Conservation (phyloP, 2,329 filamentous ascomycete species). For the Fusarium dlaminii region DNA sequence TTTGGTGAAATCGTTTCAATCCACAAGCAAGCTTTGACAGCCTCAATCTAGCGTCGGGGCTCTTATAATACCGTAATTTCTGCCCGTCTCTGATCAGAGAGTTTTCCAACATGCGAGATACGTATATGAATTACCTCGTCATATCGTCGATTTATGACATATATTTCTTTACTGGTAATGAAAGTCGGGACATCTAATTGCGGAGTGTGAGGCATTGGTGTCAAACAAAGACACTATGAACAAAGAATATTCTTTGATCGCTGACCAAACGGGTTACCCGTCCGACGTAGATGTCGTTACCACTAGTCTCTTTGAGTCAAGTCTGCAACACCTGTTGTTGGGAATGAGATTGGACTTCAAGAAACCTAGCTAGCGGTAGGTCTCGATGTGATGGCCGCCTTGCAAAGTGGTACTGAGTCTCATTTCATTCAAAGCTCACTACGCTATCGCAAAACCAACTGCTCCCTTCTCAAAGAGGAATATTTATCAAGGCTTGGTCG, state of each 20-base stretch:
- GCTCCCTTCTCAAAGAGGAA: too few relatives aligned
- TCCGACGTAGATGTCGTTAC: rapidly evolving
- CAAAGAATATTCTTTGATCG: not conserved
- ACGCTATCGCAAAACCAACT: too few relatives aligned
- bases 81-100: not conserved
- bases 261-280: rapidly evolving
- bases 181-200: rapidly evolving
- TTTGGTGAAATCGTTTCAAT: too few relatives aligned
- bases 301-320: rapidly evolving
- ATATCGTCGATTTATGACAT: not conserved
- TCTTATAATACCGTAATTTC: not conserved
- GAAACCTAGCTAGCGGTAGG: rapidly evolving
- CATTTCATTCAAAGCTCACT: too few relatives aligned
- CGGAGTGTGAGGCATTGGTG: not conserved
- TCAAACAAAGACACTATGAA: not conserved
- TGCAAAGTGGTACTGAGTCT: too few relatives aligned
- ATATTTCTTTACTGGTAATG: not conserved
- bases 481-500: too few relatives aligned
- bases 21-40: not conserved
- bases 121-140: too few relatives aligned
- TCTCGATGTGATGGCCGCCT: too few relatives aligned
- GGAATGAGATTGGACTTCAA: not conserved
- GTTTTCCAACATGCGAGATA: rapidly evolving
- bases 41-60: not conserved
- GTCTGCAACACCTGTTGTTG: not conserved